Base-by-base conservation (phyloP, 495 filamentous ascomycete genomes). In the Daldinia caldariorum region DNA sequence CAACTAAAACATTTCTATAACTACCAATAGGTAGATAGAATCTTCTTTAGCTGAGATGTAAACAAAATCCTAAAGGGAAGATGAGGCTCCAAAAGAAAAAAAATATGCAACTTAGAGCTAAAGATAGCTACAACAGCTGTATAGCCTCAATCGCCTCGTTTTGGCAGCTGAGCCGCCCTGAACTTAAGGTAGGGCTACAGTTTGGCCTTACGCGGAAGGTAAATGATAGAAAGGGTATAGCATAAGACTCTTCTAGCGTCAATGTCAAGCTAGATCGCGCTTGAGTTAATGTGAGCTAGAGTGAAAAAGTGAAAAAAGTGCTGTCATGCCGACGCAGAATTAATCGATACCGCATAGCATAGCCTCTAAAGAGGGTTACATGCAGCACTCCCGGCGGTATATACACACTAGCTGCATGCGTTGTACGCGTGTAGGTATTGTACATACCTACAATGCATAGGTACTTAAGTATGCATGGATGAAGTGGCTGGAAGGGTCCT, bases 121-220 rank as follows among this genome's bases (percentile, higher is more conserved):
- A 63, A 62, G 22, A 67, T 60, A 64, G 63, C 31, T 32, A 60
- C 14, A 13, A 26, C 32, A 66, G 68, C 68, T 63, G 63, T 65
- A 64, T 65, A 35, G 70, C 70, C 70, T 72, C 70, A 45, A 61
- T 43, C 66, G 70, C 70, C 70, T 53, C 63, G 53, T 65, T 68
- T 38, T 60, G 61, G 64, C 49, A 72, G 70, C 70, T 72, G 70
- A 72, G 56, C 65, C 56, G 60, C 56, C 56, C 14, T 61, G 47
- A 53, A 31, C 50, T 20, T 31, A 10, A 65, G 43, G 63, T 72
- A 68, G 70, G 70, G n/a, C 51, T 7, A 61, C n/a, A 13, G 18
- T 6, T 22, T 32, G 29, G 32, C 61, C n/a, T 49, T 50, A 54
- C 20, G 57, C 37, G 50, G 37, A 68, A 43, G 39, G 61, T 61